Base-by-base conservation (phyloP, 768 basidiomycete genomes). In the Hypholoma fasciculare region DNA sequence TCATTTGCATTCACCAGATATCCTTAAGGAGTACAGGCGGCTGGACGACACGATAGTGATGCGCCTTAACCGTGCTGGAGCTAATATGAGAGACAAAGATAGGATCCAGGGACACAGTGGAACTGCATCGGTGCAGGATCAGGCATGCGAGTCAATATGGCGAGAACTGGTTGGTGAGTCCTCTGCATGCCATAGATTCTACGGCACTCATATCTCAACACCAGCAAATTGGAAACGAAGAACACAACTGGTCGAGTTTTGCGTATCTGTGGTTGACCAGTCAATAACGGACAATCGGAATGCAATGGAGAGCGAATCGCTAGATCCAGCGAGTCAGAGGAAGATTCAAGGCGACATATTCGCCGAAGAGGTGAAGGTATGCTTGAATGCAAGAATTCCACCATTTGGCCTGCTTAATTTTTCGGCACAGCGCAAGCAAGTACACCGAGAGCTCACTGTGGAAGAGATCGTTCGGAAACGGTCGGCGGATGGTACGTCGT, bases 31-130 rank as follows among this genome's bases (percentile, higher is more conserved):
- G 71, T 94, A 93, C 71, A 81, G 92, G 66, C 84, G 78, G 64
- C 75, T 94, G 13, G 92, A 94, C 72, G 92, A 94, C 66, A 76
- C 84, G 7, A 88, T 94, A 62, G 83, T 80, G 40, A 90, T 92
- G 87, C 80, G 92, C 36, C 71, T 93, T 48, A 94, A 94, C 69
- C 84, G 92, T 50, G 88, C 90, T 39, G 83, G 81, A 56, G 92
- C 92, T 4, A 80, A 85, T 53, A 85, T 88, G 71, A 82, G 90
- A 52, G 92, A 94, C 74, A 78, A 81, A 61, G 85, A 90, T 63
- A 82, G 90, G 26, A 56, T 65, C 7, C 63, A 73, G 49, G 81
- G 81, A 11, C 63, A 71, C 20, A 71, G 66, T 44, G 73, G 75
- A 36, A 78, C 73, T 51, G 82, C 79, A 13, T 88, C 75, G 56